phyloP scores from a whole-genome alignment of 1,139 yeast species.

The Scheffersomyces insectosa region DNA sequence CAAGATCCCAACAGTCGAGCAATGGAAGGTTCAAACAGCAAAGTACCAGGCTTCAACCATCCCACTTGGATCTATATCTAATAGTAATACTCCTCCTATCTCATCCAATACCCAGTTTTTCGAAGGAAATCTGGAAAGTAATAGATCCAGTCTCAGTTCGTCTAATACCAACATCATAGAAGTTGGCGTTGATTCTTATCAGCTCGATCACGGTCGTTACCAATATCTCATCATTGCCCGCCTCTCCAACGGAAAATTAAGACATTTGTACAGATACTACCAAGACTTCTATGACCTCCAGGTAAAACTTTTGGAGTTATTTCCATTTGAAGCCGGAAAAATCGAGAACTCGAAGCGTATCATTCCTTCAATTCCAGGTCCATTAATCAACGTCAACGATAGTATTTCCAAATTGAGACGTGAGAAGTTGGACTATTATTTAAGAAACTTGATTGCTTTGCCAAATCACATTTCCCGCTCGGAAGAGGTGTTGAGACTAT shows the following conservation, averaged over 20 bases:
- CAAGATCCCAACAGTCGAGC: conserved; percentile 86
- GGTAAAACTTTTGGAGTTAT: conserved; percentile 75
- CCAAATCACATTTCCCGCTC: conserved; percentile 78
- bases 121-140: conserved; percentile 24
- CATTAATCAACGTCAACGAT: conserved; percentile 88
- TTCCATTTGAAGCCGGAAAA: conserved; percentile 93
- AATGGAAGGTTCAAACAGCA: conserved; percentile 91
- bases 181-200: conserved; percentile 80
- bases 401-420: conserved; percentile 82
- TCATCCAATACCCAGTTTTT: conserved; percentile 44
- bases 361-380: conserved; percentile 96
- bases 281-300: conserved; percentile 97
- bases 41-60: conserved; percentile 91
- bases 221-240: conserved; percentile 81
- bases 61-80: conserved; percentile 59
- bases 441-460: conserved; percentile 69
- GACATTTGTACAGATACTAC: conserved; percentile 84
- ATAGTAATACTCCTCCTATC: conserved; percentile 23
- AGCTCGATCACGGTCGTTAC: conserved; percentile 82
- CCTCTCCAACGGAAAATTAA: conserved; percentile 64
- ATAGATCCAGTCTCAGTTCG: conserved; percentile 37
- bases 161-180: conserved; percentile 43
- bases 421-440: conserved; percentile 81
- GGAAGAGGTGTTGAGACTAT: conserved; percentile 67
- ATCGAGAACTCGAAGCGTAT: conserved; percentile 70